Evolutionary conservation across 768 basidiomycete species (phyloP), one percentile per base, ranked within the genome.

Genomic region (Tylopilus sp.): DNA sequence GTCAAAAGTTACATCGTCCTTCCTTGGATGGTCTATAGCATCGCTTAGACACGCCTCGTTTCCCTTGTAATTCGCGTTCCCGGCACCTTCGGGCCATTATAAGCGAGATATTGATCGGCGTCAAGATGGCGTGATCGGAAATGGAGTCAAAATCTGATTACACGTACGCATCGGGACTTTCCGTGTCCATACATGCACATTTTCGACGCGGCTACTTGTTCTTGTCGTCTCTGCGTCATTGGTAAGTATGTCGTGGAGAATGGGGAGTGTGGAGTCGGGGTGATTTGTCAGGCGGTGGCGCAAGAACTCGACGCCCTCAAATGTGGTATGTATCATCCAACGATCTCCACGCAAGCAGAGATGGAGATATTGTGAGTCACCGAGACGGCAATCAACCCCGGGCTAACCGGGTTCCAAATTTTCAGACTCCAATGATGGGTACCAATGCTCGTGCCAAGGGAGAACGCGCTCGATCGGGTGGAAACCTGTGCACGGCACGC

Each of bases 131-230:
- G 67, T 81, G 57, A 69, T 86, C 4, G 83, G 84, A 0, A 58
- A 73, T 38, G 85, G 86, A 1, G 67, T 73, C 58, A 82, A 85
- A 47, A 40, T 80, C 6, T 87, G 82, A 84, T 75, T 77, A 0
- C 81, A 80, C 53, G 77, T 85, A 18, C 74, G 82, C 51, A 73
- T 83, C 46, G 66, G 40, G 82, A 85, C 31, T 67, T 44, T 67
- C 70, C 6, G 60, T 74, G 33, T 33, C 66, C 83, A 13, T 83
- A 76, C 57, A 63, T 72, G 51, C 51, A 65, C 0, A 57, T 82
- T 1, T 77, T 76, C 48, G 71, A 79, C 47, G 65, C 71, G 1
- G 59, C 61, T 2, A 47, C 57, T 18, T 58, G 66, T 1, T 47
- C 31, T 44, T 45, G 39, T 40, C 52, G 48, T 35, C 50, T 64